Evolutionary conservation across 805 yeast genomes (phyloP), one percentile per base, ranked within the genome.

Genomic region (Cyberlindnera xylosilytica): DNA sequence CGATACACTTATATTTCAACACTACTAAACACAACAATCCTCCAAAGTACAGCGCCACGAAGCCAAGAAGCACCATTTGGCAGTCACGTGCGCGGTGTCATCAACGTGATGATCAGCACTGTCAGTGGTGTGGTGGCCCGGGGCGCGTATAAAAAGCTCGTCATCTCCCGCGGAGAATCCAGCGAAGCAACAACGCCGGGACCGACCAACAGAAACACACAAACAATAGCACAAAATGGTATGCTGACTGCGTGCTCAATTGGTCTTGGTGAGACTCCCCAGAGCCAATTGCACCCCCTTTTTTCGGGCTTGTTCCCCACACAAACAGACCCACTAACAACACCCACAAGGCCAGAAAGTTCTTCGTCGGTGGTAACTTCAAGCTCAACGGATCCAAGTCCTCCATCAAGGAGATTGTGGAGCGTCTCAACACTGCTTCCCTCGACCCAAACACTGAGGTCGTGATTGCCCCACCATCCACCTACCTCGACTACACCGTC

Each of bases 291-390:
- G n/a, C n/a, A n/a, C n/a, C n/a, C n/a, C n/a, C n/a, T n/a, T n/a
- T n/a, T n/a, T n/a, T n/a, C n/a, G n/a, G n/a, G n/a, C n/a, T n/a
- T n/a, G n/a, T n/a, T n/a, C n/a, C n/a, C n/a, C n/a, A n/a, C n/a
- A n/a, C n/a, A n/a, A n/a, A n/a, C n/a, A n/a, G n/a, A n/a, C n/a
- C n/a, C 15, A 11, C 35, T 32, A 32, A 32, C 35, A 11, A 4
- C 16, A 20, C 11, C 12, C 29, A 26, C 5, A 10, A 50, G 95
- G 82, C 95, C 66, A 86, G 96, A 73, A 79, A 76, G 70, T 93
- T 91, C 75, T 90, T 93, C 70, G 96, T 93, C 64, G 99, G 99
- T 61, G 99, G 99, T 64, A 93, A 93, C 89, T 91, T 93, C 81
- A 93, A 93, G 73, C 83, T 93, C 87, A 93, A 93, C 79, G 99